Evolutionary conservation across 192 early-diverging fungal genomes (phyloP).

Genomic region (Funneliformis mosseae): DNA sequence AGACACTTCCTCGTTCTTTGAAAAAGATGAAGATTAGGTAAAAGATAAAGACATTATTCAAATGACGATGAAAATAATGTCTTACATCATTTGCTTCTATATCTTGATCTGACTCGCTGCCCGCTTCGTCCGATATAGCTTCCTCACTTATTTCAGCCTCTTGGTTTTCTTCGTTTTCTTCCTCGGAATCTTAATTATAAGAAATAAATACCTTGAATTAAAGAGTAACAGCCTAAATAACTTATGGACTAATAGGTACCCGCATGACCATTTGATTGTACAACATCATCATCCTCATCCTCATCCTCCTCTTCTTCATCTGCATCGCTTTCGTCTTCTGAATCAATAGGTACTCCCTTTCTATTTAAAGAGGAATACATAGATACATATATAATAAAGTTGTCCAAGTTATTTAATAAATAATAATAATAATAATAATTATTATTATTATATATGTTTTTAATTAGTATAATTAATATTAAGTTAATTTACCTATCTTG

Average conservation of each 20-base stretch:
- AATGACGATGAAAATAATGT: not conserved
- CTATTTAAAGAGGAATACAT: not conserved
- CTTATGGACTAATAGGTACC: not conserved
- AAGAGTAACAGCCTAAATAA: not conserved
- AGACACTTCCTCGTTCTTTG: conserved; percentile 22
- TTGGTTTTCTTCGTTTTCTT: not conserved
- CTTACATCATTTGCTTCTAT: not conserved
- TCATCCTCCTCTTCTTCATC: not conserved
- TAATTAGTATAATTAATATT: not conserved
- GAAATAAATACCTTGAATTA: not conserved
- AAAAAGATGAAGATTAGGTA: not conserved
- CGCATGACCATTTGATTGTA: conserved; percentile 18
- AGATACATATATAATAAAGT: not conserved
- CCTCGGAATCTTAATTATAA: not conserved
- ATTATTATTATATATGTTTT: not conserved
- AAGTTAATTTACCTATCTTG: conserved; percentile 38
- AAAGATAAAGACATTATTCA: not conserved
- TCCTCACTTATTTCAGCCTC: not conserved
- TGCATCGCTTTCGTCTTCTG: conserved; percentile 19
- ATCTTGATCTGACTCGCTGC: not conserved
- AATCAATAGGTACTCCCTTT: not conserved
- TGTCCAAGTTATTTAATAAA: not conserved
- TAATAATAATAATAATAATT: too few relatives aligned
- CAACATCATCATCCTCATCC: not conserved
- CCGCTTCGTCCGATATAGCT: not conserved